Evolutionary conservation across 2,329 filamentous ascomycete species (phyloP), one percentile per base, ranked within the genome.

Genomic region (Aureobasidium sp.): DNA sequence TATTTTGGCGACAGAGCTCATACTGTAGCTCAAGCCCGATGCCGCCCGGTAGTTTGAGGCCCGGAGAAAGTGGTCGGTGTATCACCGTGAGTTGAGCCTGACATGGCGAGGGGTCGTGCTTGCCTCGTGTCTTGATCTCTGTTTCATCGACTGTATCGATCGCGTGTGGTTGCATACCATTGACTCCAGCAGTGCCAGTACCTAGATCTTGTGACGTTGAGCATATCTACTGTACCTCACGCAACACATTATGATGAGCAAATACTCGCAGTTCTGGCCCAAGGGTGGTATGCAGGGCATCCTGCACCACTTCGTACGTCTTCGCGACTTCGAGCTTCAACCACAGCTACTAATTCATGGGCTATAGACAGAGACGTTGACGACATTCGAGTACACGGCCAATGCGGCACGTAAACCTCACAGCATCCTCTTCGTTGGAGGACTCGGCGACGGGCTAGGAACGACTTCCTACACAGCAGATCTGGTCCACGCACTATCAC

Each of bases 331-430:
- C 22, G 31, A 34, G 2, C 36, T 15, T 29, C 39, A 20, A 36
- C n/a, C 27, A n/a, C 51, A 41, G 31, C n/a, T 45, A 31, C 57
- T 57, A 17, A 53, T 48, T 8, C 22, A 22, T 11, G 25, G 14
- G 63, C 7, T 36, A 27, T 64, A 77, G 74, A 75, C 74, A 17
- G 75, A 77, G 63, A 72, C 69, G 4, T 70, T 76, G 22, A 71
- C 74, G 15, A 67, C 68, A 67, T 77, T 77, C 63, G 75, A 77
- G 64, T 76, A 75, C 62, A 72, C 72, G 7, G 69, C 72, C 25
- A 66, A 60, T 47, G 63, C 62, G 29, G 49, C 64, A 34, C 67
- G 65, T 58, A 69, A 69, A 47, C 68, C 68, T n/a, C 63, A 70
- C 57, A 67, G 62, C 44, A 63, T 70, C 20, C 64, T 70, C 25